Evolutionary conservation across 2,329 filamentous ascomycete species (phyloP).

Genomic region (Aspergillus sp.): DNA sequence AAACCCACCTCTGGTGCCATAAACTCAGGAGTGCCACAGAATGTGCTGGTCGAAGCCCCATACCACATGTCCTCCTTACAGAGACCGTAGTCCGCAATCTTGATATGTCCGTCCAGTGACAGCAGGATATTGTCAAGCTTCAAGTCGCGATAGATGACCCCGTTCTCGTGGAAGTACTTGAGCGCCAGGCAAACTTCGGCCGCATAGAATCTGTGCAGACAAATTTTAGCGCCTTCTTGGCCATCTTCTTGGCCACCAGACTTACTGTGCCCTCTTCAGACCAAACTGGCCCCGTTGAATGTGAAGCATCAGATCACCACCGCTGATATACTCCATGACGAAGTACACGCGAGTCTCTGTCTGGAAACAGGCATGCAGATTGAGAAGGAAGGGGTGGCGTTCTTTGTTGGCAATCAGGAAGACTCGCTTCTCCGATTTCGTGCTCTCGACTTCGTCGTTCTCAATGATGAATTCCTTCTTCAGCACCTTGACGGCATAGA

Average conservation of each 20-base stretch:
- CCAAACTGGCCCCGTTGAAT: constrained; percentile 96
- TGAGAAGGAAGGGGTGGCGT: constrained; percentile 89
- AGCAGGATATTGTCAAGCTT: constrained; percentile 85
- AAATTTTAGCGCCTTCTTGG: constrained; percentile 7
- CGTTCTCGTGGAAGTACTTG: constrained; percentile 99
- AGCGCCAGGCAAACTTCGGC: constrained; percentile 93
- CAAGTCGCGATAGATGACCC: constrained; percentile 85
- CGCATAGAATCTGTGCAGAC: constrained; percentile 68
- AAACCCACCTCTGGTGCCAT: constrained; percentile 86
- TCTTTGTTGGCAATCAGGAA: constrained; percentile 97
- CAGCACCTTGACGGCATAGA: constrained; percentile 97
- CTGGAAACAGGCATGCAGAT: constrained; percentile 95
- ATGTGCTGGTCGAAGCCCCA: constrained; percentile 89
- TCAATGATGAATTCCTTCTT: constrained; percentile 99
- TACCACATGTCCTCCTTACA: constrained; percentile 99
- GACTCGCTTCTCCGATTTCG: constrained; percentile 92
- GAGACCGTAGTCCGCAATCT: constrained; percentile 95
- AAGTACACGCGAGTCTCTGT: constrained; percentile 98
- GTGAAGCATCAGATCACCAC: constrained; percentile 97
- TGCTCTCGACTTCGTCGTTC: constrained; percentile 97
- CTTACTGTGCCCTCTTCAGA: constrained; percentile 87
- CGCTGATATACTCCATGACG: constrained; percentile 98
- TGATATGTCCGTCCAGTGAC: constrained; percentile 92
- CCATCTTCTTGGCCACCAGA: constrained; percentile 13
- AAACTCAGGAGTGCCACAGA: constrained; percentile 98